Base-by-base conservation (phyloP, 2,329 filamentous ascomycete species). In the Fusarium chuoi region DNA sequence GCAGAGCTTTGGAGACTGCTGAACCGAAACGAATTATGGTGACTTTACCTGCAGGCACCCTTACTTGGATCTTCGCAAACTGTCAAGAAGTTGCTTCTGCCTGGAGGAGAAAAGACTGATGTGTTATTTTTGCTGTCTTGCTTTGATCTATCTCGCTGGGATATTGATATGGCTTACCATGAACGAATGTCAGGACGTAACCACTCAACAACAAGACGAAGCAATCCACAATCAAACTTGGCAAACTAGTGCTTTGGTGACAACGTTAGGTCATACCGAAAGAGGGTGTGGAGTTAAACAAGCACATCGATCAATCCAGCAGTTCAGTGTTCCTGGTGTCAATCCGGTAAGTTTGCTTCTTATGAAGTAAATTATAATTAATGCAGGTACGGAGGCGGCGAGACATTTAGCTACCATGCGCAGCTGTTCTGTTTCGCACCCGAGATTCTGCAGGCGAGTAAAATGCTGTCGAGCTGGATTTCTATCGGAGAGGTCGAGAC, bases 401-500 rank as follows among this genome's bases (percentile, higher is more conserved):
- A 74, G 71, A 69, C 71, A 73, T 44, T 57, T 30, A 41, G 35
- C 55, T 57, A 41, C 41, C 22, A 57, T 68, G 66, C 39, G 36
- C 49, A 62, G 56, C 46, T 70, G 62, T 33, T 52, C 49, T 39
- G 38, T 30, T 55, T 52, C n/a, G 38, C 17, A 52, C 17, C 28
- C 24, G 44, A 26, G n/a, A 12, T 24, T 39, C 35, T 44, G 44
- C 33, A 48, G 56, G 41, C 68, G 51, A 75, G 65, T 76, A 45
- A 46, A 63, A 65, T 62, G 45, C 56, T 54, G 41, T 41, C 30
- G 39, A 73, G 46, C 60, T 41, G 57, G 52, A 56, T 51, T 60
- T 24, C 24, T 49, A 48, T 42, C 65, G 49, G 65, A 70, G 61
- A 65, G 54, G 52, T 65, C 66, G 65, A 75, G 65, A 63, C 71